Evolutionary conservation across 148 eudicot species (phyloP).

Genomic region (Polygonum aviculare): DNA sequence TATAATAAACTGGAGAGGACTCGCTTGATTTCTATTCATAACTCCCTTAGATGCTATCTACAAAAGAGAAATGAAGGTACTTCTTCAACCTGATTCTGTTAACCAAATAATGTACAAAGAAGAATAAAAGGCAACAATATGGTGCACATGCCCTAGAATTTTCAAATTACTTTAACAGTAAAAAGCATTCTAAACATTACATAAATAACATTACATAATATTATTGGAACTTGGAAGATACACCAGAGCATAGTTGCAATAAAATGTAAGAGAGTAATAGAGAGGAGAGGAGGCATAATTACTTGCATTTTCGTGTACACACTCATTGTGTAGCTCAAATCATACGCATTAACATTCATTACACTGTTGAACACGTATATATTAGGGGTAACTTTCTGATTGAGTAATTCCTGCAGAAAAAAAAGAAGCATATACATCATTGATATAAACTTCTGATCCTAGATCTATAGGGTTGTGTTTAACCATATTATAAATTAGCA

Average conservation of each 20-base stretch:
- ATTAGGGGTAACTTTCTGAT: constrained; percentile 59
- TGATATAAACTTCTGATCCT: background rate
- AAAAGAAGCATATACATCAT: background rate
- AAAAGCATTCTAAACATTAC: background rate
- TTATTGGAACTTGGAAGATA: background rate
- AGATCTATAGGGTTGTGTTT: background rate
- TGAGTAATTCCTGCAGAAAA: constrained; percentile 58
- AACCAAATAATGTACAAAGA: background rate
- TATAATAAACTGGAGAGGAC: background rate
- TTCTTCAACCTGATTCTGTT: background rate
- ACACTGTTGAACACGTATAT: constrained; percentile 86
- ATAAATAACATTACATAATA: no score
- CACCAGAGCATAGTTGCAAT: background rate
- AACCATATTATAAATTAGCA: background rate
- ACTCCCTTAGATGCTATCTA: background rate
- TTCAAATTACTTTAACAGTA: background rate
- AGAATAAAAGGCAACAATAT: constrained; percentile 8
- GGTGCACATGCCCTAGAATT: background rate
- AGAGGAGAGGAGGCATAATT: constrained; percentile 26
- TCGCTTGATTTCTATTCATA: background rate
- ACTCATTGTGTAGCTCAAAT: constrained; percentile 59
- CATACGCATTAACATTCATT: constrained; percentile 84
- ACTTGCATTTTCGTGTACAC: constrained; percentile 86
- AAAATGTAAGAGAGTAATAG: background rate
- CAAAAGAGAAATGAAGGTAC: background rate